phyloP scores from a whole-genome alignment of 208 protist species.

The Borovskyia barvae region DNA sequence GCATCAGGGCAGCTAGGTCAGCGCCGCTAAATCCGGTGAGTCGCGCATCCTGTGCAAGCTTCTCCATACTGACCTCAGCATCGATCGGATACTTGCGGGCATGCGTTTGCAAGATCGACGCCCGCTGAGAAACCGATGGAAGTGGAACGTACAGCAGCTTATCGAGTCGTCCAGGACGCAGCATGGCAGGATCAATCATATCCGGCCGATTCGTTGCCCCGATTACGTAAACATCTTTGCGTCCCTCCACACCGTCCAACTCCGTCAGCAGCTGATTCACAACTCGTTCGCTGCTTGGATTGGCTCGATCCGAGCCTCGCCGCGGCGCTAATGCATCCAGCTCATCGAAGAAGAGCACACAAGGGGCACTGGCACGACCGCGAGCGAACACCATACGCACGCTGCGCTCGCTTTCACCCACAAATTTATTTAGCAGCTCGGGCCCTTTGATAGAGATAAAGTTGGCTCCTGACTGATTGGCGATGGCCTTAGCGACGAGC shows the following conservation, averaged over 20 bases:
- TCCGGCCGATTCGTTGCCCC: slow-evolving; percentile 98
- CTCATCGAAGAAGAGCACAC: slow-evolving; percentile 99
- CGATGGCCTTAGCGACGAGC: slow-evolving; percentile 94
- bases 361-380: slow-evolving; percentile 91
- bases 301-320: slow-evolving; percentile 88
- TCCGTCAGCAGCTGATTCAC: slow-evolving; percentile 99
- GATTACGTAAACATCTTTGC: slow-evolving; percentile 97
- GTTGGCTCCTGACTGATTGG: slow-evolving; percentile 94
- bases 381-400: slow-evolving; percentile 97
- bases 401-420: slow-evolving; percentile 98
- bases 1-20: slow-evolving; percentile 92
- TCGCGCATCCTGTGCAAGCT: slow-evolving; percentile 66
- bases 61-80: slow-evolving; percentile 66
- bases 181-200: slow-evolving; percentile 98
- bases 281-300: slow-evolving; percentile 94
- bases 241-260: slow-evolving; percentile 98
- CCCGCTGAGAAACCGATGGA: slow-evolving; percentile 81
- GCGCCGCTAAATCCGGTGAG: slow-evolving; percentile 95
- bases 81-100: slow-evolving; percentile 89
- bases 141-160: slow-evolving; percentile 97
- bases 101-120: slow-evolving; percentile 90
- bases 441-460: slow-evolving; percentile 99
- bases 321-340: slow-evolving; percentile 97
- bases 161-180: slow-evolving; percentile 97
- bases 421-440: slow-evolving; percentile 98